Base-by-base conservation (phyloP, 2,329 filamentous ascomycete genomes). In the Coleophoma eucalyptorum region DNA sequence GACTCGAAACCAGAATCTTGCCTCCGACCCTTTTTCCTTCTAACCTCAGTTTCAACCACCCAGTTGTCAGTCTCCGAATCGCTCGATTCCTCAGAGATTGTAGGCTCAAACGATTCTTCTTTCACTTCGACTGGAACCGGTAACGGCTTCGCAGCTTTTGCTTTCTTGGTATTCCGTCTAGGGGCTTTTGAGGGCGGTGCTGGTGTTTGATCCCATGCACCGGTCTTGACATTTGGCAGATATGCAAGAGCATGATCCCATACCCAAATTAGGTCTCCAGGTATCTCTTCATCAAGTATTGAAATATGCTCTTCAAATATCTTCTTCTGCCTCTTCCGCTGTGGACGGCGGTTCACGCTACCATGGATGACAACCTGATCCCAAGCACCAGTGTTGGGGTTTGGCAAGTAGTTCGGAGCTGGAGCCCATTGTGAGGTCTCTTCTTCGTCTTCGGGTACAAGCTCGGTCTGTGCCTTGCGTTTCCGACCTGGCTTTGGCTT, bases 141-240 rank as follows among this genome's bases (percentile, higher is more conserved):
- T 11, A 15, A 18, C 20, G 21, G 20, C 42, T 44, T 44, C 26
- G 20, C n/a, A n/a, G 19, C 10, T 20, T 44, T 21, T n/a, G 44
- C 37, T 49, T 47, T 53, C 11, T 12, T 48, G n/a, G 38, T 34
- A 13, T 12, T 7, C 13, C 18, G n/a, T 15, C n/a, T 42, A 15
- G 15, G 7, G 8, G 18, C 5, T 6, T 41, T 42, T 10, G 13
- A 26, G 5, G 21, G 37, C 18, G 49, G 35, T 19, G 35, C 12
- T 3, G 46, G 50, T 4, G 20, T 16, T 16, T 57, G 40, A 45
- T 58, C 49, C 64, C 64, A 65, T 31, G 64, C 62, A 32, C 62
- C 58, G 32, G 52, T 62, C n/a, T 50, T 44, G 1, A 58, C 34
- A 46, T 65, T 62, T 44, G 57, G 61, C 35, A 62, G 44, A 26